phyloP scores from a whole-genome alignment of 2,329 filamentous ascomycete species.

The Penicillium psychrosexuale region DNA sequence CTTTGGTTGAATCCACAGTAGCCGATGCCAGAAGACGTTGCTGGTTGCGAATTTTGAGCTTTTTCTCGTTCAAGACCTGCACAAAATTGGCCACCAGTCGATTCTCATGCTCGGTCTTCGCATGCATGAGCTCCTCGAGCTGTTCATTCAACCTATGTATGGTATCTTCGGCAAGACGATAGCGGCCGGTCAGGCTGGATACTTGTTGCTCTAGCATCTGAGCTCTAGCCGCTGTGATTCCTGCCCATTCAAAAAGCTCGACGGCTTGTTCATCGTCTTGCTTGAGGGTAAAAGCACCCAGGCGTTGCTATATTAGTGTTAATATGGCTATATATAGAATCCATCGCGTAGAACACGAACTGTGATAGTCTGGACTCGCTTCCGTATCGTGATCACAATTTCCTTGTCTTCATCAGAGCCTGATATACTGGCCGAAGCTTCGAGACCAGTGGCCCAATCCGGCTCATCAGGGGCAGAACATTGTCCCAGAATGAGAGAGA shows the following conservation, averaged over 20 bases:
- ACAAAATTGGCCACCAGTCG: conserved; percentile 58
- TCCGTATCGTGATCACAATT: conserved; percentile 42
- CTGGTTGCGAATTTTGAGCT: conserved; percentile 62
- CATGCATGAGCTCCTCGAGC: conserved; percentile 56
- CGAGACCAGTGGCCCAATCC: conserved; percentile 28
- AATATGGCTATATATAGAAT: conserved; percentile 10
- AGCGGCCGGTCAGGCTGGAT: conserved; percentile 40
- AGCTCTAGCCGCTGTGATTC: conserved; percentile 47
- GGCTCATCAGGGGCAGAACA: conserved; percentile 14
- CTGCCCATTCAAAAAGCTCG: conserved; percentile 57
- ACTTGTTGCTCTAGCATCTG: conserved; percentile 43
- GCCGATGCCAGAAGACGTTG: conserved; percentile 54
- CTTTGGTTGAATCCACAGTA: conserved; percentile 43
- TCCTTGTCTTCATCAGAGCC: conserved; percentile 30
- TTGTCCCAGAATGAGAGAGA: conserved; percentile 38
- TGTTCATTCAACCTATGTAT: conserved; percentile 53
- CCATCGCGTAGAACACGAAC: conserved; percentile 29
- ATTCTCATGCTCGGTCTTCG: conserved; percentile 57
- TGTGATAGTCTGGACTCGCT: conserved; percentile 50
- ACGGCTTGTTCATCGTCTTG: conserved; percentile 55
- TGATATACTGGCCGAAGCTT: conserved; percentile 31
- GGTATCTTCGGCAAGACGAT: conserved; percentile 47
- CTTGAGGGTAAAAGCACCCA: conserved; percentile 53
- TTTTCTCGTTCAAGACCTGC: conserved; percentile 60
- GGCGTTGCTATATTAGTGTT: conserved; percentile 44